Conservation (phyloP, 306 rosid species). For the Calophaca sinica region DNA sequence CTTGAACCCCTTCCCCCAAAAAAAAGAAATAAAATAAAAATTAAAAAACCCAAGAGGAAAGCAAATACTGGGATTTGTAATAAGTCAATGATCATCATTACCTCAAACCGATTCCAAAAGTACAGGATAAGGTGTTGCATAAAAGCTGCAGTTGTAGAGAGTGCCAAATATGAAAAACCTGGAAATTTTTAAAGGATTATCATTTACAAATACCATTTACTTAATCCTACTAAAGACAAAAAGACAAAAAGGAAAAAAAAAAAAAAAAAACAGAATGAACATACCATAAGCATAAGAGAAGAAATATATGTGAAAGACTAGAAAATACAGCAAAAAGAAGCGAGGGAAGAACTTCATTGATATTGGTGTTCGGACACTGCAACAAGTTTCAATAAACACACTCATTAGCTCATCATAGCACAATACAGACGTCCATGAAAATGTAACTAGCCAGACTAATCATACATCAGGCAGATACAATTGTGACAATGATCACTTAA, state of each 20-base stretch:
- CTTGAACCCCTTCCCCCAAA: background rate
- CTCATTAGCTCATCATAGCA: conserved; percentile 50
- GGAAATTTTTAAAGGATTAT: conserved; percentile 43
- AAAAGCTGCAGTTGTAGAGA: conserved; percentile 96
- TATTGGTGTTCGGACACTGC: conserved; percentile 99
- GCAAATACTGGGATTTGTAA: background rate
- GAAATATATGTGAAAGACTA: conserved; percentile 98
- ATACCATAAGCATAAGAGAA: conserved; percentile 93
- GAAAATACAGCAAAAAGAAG: conserved; percentile 93
- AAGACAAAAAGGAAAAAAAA: background rate
- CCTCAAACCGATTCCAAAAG: conserved; percentile 99
- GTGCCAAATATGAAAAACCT: conserved; percentile 99
- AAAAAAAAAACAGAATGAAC: conserved; percentile 27
- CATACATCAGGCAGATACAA: background rate
- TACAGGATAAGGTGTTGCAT: conserved; percentile 94
- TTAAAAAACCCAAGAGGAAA: background rate
- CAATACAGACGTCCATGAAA: background rate
- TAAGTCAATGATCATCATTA: conserved; percentile 40
- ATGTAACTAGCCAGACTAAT: conserved; percentile 17
- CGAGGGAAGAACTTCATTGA: conserved; percentile 99
- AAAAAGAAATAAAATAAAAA: background rate
- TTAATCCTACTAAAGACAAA: conserved; percentile 20
- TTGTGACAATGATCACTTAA: conserved; percentile 27
- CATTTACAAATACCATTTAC: conserved; percentile 42
- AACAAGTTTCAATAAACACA: conserved; percentile 50